A percentile compares a stretch with the other conserved stretches of the same genome.
These are phyloP conservation scores for Dactylonectria macrodidyma DNA, from an alignment of 2,329 filamentous ascomycete species.

Conservation along the genomic window DNA sequence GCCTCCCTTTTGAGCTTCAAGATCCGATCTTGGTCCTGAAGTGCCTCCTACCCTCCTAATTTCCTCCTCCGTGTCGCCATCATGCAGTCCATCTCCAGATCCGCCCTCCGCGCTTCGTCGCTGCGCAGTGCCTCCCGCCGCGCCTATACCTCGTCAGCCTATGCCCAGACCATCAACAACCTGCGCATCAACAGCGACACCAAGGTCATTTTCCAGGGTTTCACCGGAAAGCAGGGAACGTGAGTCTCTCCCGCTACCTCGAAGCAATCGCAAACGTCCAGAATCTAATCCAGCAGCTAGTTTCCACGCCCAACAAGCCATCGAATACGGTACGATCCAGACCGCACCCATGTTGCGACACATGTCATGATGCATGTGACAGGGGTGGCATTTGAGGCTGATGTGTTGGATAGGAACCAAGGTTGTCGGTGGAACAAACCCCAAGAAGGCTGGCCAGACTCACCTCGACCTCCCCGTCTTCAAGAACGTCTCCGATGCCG, in stretches of 20 bases:
- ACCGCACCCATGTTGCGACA: constrained; percentile 41
- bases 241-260: constrained; percentile 62
- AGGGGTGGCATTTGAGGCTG: constrained; percentile 43
- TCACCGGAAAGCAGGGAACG: constrained; percentile 98
- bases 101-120: constrained; percentile 76
- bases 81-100: constrained; percentile 90
- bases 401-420: constrained; percentile 80
- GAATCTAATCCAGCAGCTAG: constrained; percentile 62
- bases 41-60: constrained; percentile 29
- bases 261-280: neutral
- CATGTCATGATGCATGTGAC: constrained; percentile 47
- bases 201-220: constrained; percentile 96
- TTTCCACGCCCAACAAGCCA: constrained; percentile 97
- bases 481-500: constrained; percentile 87
- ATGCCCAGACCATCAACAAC: constrained; percentile 84
- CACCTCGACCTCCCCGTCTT: constrained; percentile 96
- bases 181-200: constrained; percentile 94
- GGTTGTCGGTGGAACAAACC: constrained; percentile 98
- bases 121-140: constrained; percentile 77
- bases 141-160: constrained; percentile 82
- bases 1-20: constrained; percentile 27
- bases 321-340: constrained; percentile 87
- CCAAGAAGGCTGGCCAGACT: constrained; percentile 94
- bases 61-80: constrained; percentile 52
- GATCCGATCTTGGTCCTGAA: constrained; percentile 24